phyloP scores from a whole-genome alignment of 2,329 filamentous ascomycete species.

The Phaeosphaeria sp. region DNA sequence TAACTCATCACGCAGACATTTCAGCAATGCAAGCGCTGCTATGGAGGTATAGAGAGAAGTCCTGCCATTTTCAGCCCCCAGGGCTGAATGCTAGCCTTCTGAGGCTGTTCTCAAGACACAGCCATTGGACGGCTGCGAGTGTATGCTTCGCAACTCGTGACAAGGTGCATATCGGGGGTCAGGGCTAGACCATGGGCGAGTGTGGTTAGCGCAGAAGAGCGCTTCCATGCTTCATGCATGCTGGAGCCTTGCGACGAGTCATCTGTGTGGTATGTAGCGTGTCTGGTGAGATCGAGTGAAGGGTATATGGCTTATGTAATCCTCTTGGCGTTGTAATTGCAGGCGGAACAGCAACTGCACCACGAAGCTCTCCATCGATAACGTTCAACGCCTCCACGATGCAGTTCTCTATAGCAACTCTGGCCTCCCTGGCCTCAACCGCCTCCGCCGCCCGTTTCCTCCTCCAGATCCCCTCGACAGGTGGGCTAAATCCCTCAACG shows the following conservation, averaged over 20 bases:
- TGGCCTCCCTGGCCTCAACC: slow-evolving; percentile 51
- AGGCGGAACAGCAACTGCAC: not conserved
- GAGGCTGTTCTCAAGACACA: not conserved
- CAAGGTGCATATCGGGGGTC: not conserved
- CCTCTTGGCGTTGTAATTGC: slow-evolving; percentile 1
- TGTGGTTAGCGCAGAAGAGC: not conserved
- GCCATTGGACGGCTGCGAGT: not conserved
- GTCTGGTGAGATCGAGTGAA: not conserved
- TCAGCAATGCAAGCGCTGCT: not conserved
- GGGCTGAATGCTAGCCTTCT: not conserved
- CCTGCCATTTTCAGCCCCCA: not conserved
- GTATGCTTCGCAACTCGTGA: not conserved
- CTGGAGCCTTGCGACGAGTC: not conserved
- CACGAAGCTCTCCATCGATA: not conserved
- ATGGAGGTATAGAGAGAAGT: not conserved
- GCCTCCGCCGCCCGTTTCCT: slow-evolving; percentile 55
- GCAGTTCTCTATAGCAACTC: slow-evolving; percentile 43
- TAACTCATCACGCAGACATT: too few relatives aligned
- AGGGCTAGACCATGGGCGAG: not conserved
- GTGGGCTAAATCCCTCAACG: slow-evolving; percentile 53
- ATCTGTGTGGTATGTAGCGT: not conserved
- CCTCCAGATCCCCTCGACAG: slow-evolving; percentile 58
- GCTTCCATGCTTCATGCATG: not conserved
- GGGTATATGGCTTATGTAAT: not conserved
- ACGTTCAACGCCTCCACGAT: slow-evolving; percentile 19